Evolutionary conservation across 1,139 yeast species (phyloP), one percentile per base, ranked within the genome.

Genomic region (Spathaspora sp.): DNA sequence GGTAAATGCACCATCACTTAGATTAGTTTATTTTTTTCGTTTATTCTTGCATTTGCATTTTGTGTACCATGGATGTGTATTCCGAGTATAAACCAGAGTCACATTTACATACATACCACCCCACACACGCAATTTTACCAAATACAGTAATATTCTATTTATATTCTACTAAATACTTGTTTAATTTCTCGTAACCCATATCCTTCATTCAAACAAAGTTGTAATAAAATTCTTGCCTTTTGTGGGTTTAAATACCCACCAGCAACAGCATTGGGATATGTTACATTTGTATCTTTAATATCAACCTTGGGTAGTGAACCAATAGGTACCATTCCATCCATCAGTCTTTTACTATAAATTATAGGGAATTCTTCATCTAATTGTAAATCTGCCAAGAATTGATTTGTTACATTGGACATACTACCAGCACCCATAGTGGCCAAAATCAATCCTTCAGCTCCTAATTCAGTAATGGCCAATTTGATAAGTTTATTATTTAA

Each of bases 361-460:
- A 83, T 72, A 1, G 89, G 89, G 36, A 81, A 67, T 15, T 65
- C 56, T 41, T 68, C 57, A 25, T 63, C 56, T 17, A 55, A 42
- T 51, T 71, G 65, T 26, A 73, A 56, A 38, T 65, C 63, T 40
- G 66, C 60, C 41, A 77, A 51, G 15, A 64, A 65, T 40, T 70
- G 67, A 54, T 80, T 81, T 2, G 85, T 79, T 13, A 58, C 62
- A 11, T 74, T 78, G 24, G 82, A 72, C 65, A 84, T 64, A 2
- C 86, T 80, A 0, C 89, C 89, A 0, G 89, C 87, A 33, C 89
- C 89, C 78, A 83, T 79, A 3, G 87, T 81, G 0, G 89, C 89
- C 42, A 84, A 65, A 1, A 84, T 81, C 18, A 84, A 59, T 2
- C 89, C 89, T 49, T 71, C 64, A 3, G 73, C 69, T 7, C 66